Evolutionary conservation across 371 early-diverging fungal species (phyloP), one percentile per base, ranked within the genome.

Genomic region (Phascolomyces articulosus): DNA sequence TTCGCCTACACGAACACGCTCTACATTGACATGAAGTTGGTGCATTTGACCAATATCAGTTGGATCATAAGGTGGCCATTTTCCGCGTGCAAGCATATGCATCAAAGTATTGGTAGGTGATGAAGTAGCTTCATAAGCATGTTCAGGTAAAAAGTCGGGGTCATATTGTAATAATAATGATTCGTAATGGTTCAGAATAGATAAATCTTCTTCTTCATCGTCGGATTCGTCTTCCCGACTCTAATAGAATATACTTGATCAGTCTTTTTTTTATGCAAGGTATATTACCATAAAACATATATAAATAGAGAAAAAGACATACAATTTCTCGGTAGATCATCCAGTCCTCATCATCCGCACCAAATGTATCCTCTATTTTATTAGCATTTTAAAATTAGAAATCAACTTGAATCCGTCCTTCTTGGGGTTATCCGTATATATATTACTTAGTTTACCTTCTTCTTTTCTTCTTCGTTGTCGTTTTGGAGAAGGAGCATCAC

Each of bases 321-420:
- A 88, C 90, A 60, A 96, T 94, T 70, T 94, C 92, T 29, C 93
- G 84, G 65, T 96, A 96, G 53, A 96, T 87, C 68, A 86, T 86
- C 96, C 96, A 96, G 67, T 96, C 96, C 9, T 88, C 92, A 69
- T 95, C 96, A 68, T 95, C 91, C n/a, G 90, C 90, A 24, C 96
- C 96, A 84, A 96, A 96, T 1, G 88, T 90, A 65, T 96, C 96
- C 73, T 95, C 95, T 83, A 70, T 24, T 40, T 28, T 6, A n/a
- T n/a, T n/a, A n/a, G n/a, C n/a, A n/a, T n/a, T n/a, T n/a, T n/a
- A n/a, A n/a, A n/a, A n/a, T 51, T 18, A 9, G 7, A 3, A 51
- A 24, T 4, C 51, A 9, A 51, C 23, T 51, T 24, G 0, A 23
- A 23, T 23, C n/a, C 51, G 23, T 47, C 9, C 0, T 41, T 26